Evolutionary conservation across 2,329 filamentous ascomycete species (phyloP).

Genomic region (Didymella glomerata): DNA sequence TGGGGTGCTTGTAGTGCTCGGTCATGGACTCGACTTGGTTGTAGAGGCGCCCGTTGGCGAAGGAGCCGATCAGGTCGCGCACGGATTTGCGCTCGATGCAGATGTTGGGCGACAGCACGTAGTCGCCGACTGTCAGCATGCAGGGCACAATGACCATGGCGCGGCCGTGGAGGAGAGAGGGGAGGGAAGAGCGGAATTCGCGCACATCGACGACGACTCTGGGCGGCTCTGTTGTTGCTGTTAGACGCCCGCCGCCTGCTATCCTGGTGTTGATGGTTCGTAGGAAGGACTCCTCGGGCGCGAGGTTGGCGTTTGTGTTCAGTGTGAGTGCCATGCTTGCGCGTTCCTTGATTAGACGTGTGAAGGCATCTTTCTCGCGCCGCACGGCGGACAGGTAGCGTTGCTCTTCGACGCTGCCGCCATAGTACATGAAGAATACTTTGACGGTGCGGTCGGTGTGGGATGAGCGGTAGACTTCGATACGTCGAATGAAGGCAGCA

Average conservation of each 20-base stretch:
- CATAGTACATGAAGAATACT: constrained; percentile 97
- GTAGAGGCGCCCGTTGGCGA: constrained; percentile 90
- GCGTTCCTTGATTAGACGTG: constrained; percentile 91
- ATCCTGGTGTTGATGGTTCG: constrained; percentile 97
- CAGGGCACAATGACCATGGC: constrained; percentile 90
- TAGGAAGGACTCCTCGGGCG: constrained; percentile 90
- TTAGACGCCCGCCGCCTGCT: constrained; percentile 85
- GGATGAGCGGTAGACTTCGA: constrained; percentile 95
- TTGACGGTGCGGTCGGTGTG: constrained; percentile 88
- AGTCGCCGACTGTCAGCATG: constrained; percentile 96
- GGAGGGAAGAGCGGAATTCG: constrained; percentile 92
- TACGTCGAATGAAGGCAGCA: constrained; percentile 88
- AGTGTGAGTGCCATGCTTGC: constrained; percentile 91
- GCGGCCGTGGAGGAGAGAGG: constrained; percentile 87
- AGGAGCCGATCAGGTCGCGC: constrained; percentile 87
- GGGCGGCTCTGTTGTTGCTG: constrained; percentile 85
- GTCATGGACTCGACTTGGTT: constrained; percentile 95
- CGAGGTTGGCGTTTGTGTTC: constrained; percentile 70
- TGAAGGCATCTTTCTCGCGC: constrained; percentile 97
- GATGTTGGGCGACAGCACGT: constrained; percentile 88
- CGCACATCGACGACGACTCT: constrained; percentile 94
- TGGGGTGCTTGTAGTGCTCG: constrained; percentile 85
- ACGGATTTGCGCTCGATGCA: constrained; percentile 96
- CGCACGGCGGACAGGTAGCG: constrained; percentile 87
- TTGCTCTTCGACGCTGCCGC: constrained; percentile 93